Evolutionary conservation across 2,329 filamentous ascomycete genomes (phyloP).

Genomic region (Penicillium sp.): DNA sequence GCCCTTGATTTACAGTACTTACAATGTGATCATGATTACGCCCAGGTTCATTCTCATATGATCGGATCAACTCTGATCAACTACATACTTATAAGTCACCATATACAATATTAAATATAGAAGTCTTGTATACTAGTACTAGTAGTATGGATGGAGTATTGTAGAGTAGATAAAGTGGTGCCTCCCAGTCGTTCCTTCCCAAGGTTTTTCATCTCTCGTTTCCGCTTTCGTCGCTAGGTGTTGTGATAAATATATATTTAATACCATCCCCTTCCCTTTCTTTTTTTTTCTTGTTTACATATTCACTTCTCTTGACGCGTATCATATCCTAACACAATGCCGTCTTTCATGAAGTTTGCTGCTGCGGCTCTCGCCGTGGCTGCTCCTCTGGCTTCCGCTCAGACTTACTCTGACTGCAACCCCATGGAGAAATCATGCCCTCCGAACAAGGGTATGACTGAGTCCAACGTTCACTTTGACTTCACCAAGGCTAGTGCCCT

Average conservation of each 20-base stretch:
- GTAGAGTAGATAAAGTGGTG: neutral
- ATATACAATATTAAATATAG: neutral
- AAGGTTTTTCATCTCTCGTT: conserved; percentile 7
- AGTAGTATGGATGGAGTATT: too few species aligned
- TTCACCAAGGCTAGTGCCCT: conserved; percentile 54
- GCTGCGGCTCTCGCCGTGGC: conserved; percentile 31
- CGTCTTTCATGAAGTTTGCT: conserved; percentile 30
- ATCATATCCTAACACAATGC: conserved; percentile 27
- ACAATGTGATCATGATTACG: neutral
- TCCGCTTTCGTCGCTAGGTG: conserved; percentile 7
- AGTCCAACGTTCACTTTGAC: conserved; percentile 30
- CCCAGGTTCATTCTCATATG: neutral
- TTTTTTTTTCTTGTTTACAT: neutral
- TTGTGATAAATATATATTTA: neutral
- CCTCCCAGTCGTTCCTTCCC: neutral
- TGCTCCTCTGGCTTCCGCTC: conserved; percentile 50
- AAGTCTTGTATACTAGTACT: too few species aligned
- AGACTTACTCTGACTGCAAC: conserved; percentile 75
- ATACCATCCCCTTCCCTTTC: neutral
- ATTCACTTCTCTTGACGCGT: neutral
- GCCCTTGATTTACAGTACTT: neutral
- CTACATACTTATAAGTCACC: neutral
- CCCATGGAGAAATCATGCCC: conserved; percentile 60
- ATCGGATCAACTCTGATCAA: neutral
- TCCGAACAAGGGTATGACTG: conserved; percentile 65